Evolutionary conservation across 1,139 yeast species (phyloP).

Genomic region (Pneumocystis oryctolagi): DNA sequence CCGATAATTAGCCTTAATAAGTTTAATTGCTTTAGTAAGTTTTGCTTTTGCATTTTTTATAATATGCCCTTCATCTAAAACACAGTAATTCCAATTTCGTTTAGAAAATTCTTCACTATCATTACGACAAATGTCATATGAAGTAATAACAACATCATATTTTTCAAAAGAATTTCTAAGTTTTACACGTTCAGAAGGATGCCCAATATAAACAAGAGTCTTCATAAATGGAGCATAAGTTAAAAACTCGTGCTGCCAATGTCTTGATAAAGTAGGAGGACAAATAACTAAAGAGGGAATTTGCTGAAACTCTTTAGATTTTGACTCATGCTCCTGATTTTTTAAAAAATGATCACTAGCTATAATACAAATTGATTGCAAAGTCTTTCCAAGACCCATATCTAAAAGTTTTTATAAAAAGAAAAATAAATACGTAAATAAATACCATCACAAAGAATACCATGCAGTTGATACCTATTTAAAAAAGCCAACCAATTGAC

Average conservation of each 20-base stretch:
- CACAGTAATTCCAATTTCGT: slow-evolving; percentile 80
- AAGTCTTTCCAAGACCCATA: slow-evolving; percentile 97
- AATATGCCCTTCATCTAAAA: slow-evolving; percentile 94
- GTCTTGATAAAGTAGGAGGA: slow-evolving; percentile 96
- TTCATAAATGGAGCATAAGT: slow-evolving; percentile 82
- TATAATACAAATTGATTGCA: slow-evolving; percentile 92
- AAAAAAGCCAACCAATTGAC: slow-evolving; percentile 95
- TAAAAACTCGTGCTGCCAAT: slow-evolving; percentile 91
- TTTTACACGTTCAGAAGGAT: slow-evolving; percentile 57
- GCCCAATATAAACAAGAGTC: slow-evolving; percentile 80
- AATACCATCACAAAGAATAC: slow-evolving; percentile 75
- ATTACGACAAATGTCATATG: slow-evolving; percentile 91
- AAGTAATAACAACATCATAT: slow-evolving; percentile 77
- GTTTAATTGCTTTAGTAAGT: slow-evolving; percentile 74
- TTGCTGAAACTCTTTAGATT: slow-evolving; percentile 52
- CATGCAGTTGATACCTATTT: slow-evolving; percentile 89
- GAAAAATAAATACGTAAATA: not conserved
- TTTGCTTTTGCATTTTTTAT: slow-evolving; percentile 85
- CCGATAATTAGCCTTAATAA: slow-evolving; percentile 71
- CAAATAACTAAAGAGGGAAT: slow-evolving; percentile 79
- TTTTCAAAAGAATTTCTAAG: slow-evolving; percentile 40
- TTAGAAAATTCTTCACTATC: slow-evolving; percentile 52
- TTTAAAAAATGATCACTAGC: slow-evolving; percentile 89
- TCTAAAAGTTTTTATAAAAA: slow-evolving; percentile 19
- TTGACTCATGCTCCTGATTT: slow-evolving; percentile 49